Percentiles rank a stretch among this genome's conserved stretches.
Evolutionary conservation across 2,329 filamentous ascomycete genomes (phyloP).

Genomic region (Fusarium burgessii): DNA sequence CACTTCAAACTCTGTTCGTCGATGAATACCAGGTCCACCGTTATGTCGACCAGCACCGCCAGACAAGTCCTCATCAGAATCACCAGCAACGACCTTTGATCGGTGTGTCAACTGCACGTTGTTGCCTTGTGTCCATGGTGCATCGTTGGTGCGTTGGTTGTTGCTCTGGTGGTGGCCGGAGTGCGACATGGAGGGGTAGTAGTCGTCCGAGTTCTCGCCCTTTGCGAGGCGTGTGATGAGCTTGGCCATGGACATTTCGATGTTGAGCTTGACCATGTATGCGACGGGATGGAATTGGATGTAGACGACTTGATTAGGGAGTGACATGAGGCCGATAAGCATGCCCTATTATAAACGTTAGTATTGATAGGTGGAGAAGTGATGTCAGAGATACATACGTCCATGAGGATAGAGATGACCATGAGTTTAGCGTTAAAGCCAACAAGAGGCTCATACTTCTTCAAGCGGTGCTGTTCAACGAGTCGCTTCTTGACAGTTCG

Average conservation of each 20-base stretch:
- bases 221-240: constrained; percentile 59
- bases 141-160: constrained; percentile 10
- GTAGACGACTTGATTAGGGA: constrained; percentile 53
- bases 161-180: constrained; percentile 26
- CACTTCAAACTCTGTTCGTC: constrained; percentile 40
- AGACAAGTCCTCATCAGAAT: constrained; percentile 34
- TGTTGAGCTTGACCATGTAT: constrained; percentile 66
- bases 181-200: constrained; percentile 37
- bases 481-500: constrained; percentile 59
- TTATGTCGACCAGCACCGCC: background rate
- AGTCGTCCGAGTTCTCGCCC: constrained; percentile 30
- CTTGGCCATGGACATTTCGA: constrained; percentile 65
- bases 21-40: constrained; percentile 33
- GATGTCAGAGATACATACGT: constrained; percentile 48
- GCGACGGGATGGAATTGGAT: constrained; percentile 65
- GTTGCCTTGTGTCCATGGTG: constrained; percentile 28
- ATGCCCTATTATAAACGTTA: constrained; percentile 2
- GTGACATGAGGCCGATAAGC: constrained; percentile 52
- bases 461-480: constrained; percentile 59
- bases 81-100: constrained; percentile 39
- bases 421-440: constrained; percentile 64
- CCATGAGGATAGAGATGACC: constrained; percentile 62
- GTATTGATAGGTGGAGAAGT: accelerated
- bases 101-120: constrained; percentile 31
- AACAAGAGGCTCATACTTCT: constrained; percentile 63